Evolutionary conservation across 331 rosid species (phyloP), one percentile per base, ranked within the genome.

Genomic region (Acacia pycnantha): DNA sequence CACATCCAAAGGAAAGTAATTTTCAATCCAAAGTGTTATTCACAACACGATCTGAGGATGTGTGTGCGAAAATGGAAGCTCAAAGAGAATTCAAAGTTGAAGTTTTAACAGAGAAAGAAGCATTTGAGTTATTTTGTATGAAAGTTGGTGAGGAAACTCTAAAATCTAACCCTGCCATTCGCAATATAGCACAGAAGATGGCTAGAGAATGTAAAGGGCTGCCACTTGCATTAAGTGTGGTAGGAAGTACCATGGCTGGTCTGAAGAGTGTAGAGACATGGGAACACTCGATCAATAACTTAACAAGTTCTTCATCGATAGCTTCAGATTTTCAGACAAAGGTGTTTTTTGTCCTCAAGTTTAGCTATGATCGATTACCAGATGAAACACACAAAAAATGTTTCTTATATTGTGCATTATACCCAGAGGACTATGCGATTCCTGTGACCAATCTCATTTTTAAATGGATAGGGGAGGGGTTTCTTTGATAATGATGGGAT

Each of bases 121-220:
- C 81, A 2, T 31, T 70, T 0, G 13, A 70, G 11, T 71, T 84
- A 69, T 84, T 81, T 24, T 4, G n/a, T 27, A 48, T 11, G 19
- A 84, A 75, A 48, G 84, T 22, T 10, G 82, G 83, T 11, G 53
- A 37, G 46, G 66, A 41, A 66, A 78, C 81, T 24, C 67, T 66
- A 1, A 22, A 31, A 3, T 46, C 14, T 2, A 33, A 79, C 47
- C 77, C 56, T 14, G 58, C 50, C 14, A 82, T 84, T 33, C 83
- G 33, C 18, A n/a, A 53, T 12, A 31, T 79, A 22, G 90, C 83
- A 10, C 0, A 13, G 1, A 51, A 70, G 19, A 76, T 76, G 14
- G 78, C 76, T 27, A 26, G 19, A 50, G 70, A 84, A 73, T 87
- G 80, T 26, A 35, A 27, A 15, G 79, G 85, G n/a, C 31, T 82